Conservation (phyloP, 352 stramenopile species). For the Phytophthora colocasiae region DNA sequence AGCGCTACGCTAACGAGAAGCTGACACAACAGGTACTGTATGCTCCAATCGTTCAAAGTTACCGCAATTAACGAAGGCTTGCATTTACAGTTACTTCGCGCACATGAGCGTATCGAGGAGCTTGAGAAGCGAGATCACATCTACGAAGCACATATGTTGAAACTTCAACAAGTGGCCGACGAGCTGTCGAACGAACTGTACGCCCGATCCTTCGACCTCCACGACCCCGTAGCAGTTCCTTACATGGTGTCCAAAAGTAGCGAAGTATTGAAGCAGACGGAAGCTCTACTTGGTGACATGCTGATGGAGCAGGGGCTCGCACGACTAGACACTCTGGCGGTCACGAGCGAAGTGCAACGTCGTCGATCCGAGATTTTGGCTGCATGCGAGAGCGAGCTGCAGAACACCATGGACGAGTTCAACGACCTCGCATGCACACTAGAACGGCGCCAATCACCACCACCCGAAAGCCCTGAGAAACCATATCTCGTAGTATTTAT, state of each 20-base stretch:
- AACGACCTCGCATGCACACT: conserved; percentile 49
- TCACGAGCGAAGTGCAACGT: conserved; percentile 52
- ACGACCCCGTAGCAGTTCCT: conserved; percentile 28
- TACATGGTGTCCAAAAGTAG: conserved; percentile 48
- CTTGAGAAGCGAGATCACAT: conserved; percentile 47
- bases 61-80: neutral
- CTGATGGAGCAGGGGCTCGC: conserved; percentile 44
- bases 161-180: conserved; percentile 43
- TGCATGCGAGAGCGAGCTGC: conserved; percentile 67
- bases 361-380: conserved; percentile 64
- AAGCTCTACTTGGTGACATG: conserved; percentile 58
- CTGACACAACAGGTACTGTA: conserved; percentile 64
- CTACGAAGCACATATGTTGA: conserved; percentile 60
- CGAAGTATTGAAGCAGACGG: conserved; percentile 67
- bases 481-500: conserved; percentile 25
- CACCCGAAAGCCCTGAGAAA: conserved; percentile 6
- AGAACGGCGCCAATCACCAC: conserved; percentile 25
- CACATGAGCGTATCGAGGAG: conserved; percentile 58
- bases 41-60: too few species aligned
- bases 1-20: conserved; percentile 67
- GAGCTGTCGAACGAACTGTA: conserved; percentile 35
- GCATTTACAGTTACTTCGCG: conserved; percentile 41
- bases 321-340: conserved; percentile 38
- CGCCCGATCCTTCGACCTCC: conserved; percentile 28
- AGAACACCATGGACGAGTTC: conserved; percentile 69